Evolutionary conservation across 1,139 yeast genomes (phyloP).

Genomic region (Blastobotrys niveus): DNA sequence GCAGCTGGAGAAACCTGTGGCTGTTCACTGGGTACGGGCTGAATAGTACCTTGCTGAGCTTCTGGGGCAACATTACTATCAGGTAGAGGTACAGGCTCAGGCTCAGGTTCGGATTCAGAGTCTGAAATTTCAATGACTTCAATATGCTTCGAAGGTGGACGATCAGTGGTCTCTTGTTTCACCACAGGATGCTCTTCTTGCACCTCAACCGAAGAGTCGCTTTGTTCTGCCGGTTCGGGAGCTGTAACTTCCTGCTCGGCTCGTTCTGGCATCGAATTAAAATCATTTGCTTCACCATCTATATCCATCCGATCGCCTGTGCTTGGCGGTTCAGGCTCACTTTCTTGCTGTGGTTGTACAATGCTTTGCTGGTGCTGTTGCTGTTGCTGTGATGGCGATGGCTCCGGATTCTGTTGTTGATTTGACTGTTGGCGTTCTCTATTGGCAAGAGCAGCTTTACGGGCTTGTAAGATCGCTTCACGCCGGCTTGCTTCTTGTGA

Average conservation of each 20-base stretch:
- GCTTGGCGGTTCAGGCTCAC: no score
- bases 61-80: no score
- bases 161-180: no score
- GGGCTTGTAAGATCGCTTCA: not conserved
- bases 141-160: no score
- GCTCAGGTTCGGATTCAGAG: conserved; percentile 15
- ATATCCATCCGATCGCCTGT: no score
- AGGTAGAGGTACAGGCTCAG: no score
- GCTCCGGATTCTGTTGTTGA: not conserved
- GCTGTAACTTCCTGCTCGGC: not conserved
- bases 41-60: no score
- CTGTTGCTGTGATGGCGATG: not conserved
- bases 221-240: not conserved
- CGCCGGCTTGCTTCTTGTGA: not conserved
- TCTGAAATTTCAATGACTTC: conserved; percentile 31
- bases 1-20: no score
- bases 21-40: no score
- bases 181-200: not conserved
- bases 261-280: no score
- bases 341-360: not conserved
- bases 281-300: no score
- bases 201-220: not conserved
- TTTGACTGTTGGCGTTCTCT: not conserved
- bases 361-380: not conserved
- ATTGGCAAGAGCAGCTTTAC: not conserved